Percentiles rank a stretch among this genome's conserved stretches.
These are phyloP conservation scores for Gossypium davidsonii DNA, from an alignment of 441 rosid species.

Conservation along the genomic window DNA sequence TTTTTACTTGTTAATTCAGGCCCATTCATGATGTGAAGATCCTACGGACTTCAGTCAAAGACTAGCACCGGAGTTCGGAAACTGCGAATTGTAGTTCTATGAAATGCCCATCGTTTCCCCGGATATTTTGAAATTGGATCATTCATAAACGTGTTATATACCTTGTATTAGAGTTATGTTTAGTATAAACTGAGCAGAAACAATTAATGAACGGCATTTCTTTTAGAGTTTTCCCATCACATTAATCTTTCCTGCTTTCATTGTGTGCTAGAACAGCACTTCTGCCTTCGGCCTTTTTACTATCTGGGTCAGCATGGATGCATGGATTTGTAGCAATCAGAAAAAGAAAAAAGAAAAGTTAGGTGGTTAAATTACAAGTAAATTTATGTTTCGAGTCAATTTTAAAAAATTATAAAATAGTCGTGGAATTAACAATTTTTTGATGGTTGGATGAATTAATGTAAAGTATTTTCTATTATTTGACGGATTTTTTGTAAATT, in stretches of 20 bases:
- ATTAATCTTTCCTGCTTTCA: neutral
- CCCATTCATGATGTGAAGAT: constrained; percentile 94
- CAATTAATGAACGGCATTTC: neutral
- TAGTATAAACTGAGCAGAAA: neutral
- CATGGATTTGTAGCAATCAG: too few species aligned
- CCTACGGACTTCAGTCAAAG: constrained; percentile 68
- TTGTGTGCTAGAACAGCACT: neutral
- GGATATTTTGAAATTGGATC: neutral
- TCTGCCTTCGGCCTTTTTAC: neutral
- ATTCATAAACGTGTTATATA: neutral
- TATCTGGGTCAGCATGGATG: too few species aligned
- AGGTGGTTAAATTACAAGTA: too few species aligned
- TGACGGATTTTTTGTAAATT: too few species aligned
- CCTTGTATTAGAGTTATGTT: neutral
- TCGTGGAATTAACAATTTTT: too few species aligned
- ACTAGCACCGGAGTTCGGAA: constrained; percentile 26
- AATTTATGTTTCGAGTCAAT: too few species aligned
- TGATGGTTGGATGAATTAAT: too few species aligned
- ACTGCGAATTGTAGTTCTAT: neutral
- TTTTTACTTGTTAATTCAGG: constrained; percentile 29
- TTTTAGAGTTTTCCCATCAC: neutral
- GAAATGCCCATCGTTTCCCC: neutral
- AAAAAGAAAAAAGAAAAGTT: too few species aligned
- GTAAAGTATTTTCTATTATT: too few species aligned
- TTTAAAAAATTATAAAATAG: too few species aligned